Percentiles rank a stretch among this genome's conserved stretches.
Conservation (phyloP, 768 basidiomycete genomes). For the Leccinum longicurvipes region DNA sequence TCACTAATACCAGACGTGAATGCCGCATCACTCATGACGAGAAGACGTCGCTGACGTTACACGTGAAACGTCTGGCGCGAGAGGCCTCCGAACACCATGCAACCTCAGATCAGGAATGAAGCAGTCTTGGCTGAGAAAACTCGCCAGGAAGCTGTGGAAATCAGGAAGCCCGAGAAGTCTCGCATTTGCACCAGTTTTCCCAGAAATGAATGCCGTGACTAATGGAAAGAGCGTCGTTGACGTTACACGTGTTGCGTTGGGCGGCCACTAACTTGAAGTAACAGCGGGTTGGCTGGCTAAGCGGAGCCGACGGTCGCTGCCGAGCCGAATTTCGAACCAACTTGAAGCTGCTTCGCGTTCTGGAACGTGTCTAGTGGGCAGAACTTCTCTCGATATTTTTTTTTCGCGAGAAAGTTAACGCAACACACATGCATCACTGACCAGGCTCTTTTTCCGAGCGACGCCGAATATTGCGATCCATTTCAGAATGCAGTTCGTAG, state of each 20-base stretch:
- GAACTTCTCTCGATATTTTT: neutral
- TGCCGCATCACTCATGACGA: neutral
- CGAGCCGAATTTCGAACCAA: neutral
- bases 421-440: neutral
- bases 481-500: slow-evolving; percentile 1
- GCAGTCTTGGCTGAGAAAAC: neutral
- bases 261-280: slow-evolving; percentile 11
- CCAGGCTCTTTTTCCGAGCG: neutral
- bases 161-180: neutral
- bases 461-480: slow-evolving; percentile 2
- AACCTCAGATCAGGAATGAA: neutral
- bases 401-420: neutral
- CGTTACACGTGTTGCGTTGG: slow-evolving; percentile 31
- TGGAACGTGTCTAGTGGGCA: neutral
- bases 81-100: neutral
- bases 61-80: slow-evolving; percentile 28
- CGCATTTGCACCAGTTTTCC: slow-evolving; percentile 2
- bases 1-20: neutral
- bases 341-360: neutral
- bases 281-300: slow-evolving; percentile 6
- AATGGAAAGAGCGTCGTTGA: slow-evolving; percentile 8
- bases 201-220: neutral
- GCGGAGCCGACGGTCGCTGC: slow-evolving; percentile 11
- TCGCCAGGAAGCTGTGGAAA: neutral
- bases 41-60: slow-evolving; percentile 21